These are phyloP conservation scores for Amaranthus cruentus DNA, from an alignment of 148 eudicot genomes.

Conservation along the genomic window DNA sequence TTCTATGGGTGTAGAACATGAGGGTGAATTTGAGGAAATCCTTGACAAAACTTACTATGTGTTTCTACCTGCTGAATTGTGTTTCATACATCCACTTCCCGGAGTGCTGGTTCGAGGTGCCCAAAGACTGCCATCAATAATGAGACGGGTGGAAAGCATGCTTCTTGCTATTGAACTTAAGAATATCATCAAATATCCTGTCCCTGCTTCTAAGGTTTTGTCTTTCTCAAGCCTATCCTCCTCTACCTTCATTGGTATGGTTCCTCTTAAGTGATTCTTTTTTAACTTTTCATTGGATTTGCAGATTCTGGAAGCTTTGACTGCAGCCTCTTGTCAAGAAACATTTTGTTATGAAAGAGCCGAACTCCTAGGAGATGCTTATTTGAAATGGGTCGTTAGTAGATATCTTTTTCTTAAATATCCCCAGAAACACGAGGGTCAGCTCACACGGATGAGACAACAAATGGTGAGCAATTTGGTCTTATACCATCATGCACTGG, in stretches of 20 bases:
- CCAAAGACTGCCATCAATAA: conserved; percentile 91
- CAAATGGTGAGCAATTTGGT: conserved; percentile 98
- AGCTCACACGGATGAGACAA: conserved; percentile 96
- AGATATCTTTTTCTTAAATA: conserved; percentile 82
- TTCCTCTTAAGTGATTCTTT: neutral
- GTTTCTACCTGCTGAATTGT: conserved; percentile 88
- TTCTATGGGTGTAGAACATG: conserved; percentile 41
- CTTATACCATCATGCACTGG: conserved; percentile 74
- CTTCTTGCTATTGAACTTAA: conserved; percentile 91
- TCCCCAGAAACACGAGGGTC: conserved; percentile 98
- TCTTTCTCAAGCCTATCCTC: neutral
- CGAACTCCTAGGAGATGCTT: conserved; percentile 97
- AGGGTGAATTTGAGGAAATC: conserved; percentile 69
- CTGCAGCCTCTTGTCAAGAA: conserved; percentile 99
- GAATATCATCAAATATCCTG: conserved; percentile 59
- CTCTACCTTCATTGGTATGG: neutral
- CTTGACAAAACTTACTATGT: conserved; percentile 93
- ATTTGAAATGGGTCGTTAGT: conserved; percentile 97
- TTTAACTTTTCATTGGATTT: conserved; percentile 15
- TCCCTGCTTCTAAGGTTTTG: conserved; percentile 77
- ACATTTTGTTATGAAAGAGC: conserved; percentile 99
- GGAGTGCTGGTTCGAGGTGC: conserved; percentile 93
- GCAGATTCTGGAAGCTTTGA: conserved; percentile 95
- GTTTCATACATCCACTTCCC: conserved; percentile 92
- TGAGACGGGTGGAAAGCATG: conserved; percentile 98